Evolutionary conservation across 1,139 yeast species (phyloP).

Genomic region (Blastobotrys malaysiensis): DNA sequence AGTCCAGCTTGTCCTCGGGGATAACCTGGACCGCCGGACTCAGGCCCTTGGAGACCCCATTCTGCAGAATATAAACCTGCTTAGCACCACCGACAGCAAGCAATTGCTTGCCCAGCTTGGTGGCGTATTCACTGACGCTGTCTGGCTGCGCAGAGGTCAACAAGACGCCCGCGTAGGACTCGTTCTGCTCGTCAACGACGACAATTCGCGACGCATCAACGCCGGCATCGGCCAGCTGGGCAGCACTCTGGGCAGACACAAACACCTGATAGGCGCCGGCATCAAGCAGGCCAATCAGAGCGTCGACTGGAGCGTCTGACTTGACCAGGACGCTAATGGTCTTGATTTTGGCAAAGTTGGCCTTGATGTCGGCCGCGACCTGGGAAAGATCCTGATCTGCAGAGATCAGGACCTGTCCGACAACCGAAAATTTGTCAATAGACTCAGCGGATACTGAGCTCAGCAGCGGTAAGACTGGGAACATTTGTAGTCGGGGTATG

Average conservation of each 20-base stretch:
- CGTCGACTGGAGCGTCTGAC: slow-evolving; percentile 9
- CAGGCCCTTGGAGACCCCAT: slow-evolving; percentile 20
- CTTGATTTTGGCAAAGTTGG: slow-evolving; percentile 6
- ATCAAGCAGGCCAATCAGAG: slow-evolving; percentile 11
- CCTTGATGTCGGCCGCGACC: slow-evolving; percentile 5
- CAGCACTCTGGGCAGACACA: slow-evolving; percentile 1
- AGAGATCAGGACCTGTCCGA: slow-evolving; percentile 12
- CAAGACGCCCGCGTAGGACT: neutral
- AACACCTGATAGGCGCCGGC: slow-evolving; percentile 13
- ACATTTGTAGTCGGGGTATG: slow-evolving; percentile 5
- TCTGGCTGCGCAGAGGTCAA: neutral
- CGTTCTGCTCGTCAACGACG: slow-evolving; percentile 1
- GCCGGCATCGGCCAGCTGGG: slow-evolving; percentile 9
- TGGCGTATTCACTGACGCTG: slow-evolving; percentile 1
- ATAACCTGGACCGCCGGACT: slow-evolving; percentile 47
- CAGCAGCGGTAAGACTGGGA: slow-evolving; percentile 14
- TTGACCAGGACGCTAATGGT: slow-evolving; percentile 9
- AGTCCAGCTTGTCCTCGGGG: slow-evolving; percentile 39
- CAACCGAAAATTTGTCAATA: slow-evolving; percentile 8
- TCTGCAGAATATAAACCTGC: slow-evolving; percentile 36
- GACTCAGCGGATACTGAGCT: slow-evolving; percentile 4
- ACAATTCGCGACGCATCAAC: slow-evolving; percentile 12
- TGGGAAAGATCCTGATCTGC: slow-evolving; percentile 5
- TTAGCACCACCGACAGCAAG: slow-evolving; percentile 42
- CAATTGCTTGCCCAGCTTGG: slow-evolving; percentile 10